These are phyloP conservation scores for Jacaranda mimosifolia DNA, from an alignment of 257 asterid species.

Conservation along the genomic window DNA sequence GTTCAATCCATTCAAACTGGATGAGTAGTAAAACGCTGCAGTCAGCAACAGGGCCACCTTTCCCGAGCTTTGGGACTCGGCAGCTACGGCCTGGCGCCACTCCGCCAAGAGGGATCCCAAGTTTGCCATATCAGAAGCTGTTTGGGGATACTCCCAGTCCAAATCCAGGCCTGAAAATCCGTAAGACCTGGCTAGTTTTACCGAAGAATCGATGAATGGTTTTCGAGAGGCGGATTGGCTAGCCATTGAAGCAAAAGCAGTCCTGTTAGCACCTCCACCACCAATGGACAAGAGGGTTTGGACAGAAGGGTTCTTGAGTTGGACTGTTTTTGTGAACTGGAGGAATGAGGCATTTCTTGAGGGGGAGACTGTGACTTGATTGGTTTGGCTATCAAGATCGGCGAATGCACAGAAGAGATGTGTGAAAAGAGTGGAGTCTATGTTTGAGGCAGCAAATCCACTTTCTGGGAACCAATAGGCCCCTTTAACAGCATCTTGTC, in stretches of 20 bases:
- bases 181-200: constrained; percentile 44
- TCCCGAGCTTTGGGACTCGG: constrained; percentile 43
- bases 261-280: constrained; percentile 42
- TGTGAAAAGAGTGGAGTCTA: constrained; percentile 55
- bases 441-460: constrained; percentile 40
- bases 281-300: constrained; percentile 58
- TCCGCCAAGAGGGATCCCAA: constrained; percentile 46
- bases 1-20: constrained; percentile 32
- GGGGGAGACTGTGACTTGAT: constrained; percentile 47
- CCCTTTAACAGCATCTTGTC: constrained; percentile 49
- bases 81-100: constrained; percentile 50
- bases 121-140: constrained; percentile 49
- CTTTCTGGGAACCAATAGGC: constrained; percentile 63
- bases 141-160: constrained; percentile 57
- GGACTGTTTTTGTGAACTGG: constrained; percentile 53
- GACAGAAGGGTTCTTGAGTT: constrained; percentile 43
- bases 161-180: constrained; percentile 58
- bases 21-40: constrained; percentile 43
- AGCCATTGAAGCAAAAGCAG: constrained; percentile 52
- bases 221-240: constrained; percentile 37
- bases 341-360: constrained; percentile 43
- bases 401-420: constrained; percentile 68
- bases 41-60: constrained; percentile 41
- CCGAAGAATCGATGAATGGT: constrained; percentile 57
- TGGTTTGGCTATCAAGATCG: constrained; percentile 42